phyloP scores from a whole-genome alignment of 2,329 filamentous ascomycete genomes.

The Pyrenophora tritici-repentis region DNA sequence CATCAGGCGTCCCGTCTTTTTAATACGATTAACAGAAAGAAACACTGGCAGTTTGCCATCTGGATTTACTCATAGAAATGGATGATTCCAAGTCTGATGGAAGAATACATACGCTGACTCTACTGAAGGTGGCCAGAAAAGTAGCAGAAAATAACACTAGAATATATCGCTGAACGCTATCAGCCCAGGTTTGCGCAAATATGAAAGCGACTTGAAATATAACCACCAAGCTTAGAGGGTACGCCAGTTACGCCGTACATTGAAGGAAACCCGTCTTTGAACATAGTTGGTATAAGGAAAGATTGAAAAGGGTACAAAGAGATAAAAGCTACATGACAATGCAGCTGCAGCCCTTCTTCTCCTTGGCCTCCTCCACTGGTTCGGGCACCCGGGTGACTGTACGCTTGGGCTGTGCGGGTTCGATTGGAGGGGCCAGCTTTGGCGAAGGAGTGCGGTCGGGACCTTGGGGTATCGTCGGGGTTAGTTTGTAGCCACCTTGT shows the following conservation, averaged over 20 bases:
- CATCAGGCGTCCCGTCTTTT: slow-evolving; percentile 10
- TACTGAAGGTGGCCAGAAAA: slow-evolving; percentile 1
- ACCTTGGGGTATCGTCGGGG: slow-evolving; percentile 50
- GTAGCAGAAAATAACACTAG: slow-evolving; percentile 20
- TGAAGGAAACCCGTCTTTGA: slow-evolving; percentile 33
- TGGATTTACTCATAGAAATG: slow-evolving; percentile 13
- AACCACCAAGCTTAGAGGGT: slow-evolving; percentile 13
- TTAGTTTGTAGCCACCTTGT: slow-evolving; percentile 54
- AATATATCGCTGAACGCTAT: slow-evolving; percentile 45
- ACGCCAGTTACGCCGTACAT: slow-evolving; percentile 31
- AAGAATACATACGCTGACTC: slow-evolving; percentile 9
- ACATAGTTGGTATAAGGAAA: slow-evolving; percentile 23
- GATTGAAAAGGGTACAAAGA: slow-evolving; percentile 36
- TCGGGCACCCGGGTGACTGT: slow-evolving; percentile 59
- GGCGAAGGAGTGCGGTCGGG: slow-evolving; percentile 36
- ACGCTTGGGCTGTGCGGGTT: slow-evolving; percentile 40
- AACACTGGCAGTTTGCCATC: slow-evolving; percentile 12
- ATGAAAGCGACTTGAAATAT: slow-evolving; percentile 15
- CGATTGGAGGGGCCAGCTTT: slow-evolving; percentile 27
- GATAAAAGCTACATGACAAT: slow-evolving; percentile 67
- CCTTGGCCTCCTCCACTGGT: slow-evolving; percentile 60
- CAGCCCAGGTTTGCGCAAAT: slow-evolving; percentile 27
- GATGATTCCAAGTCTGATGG: slow-evolving; percentile 1
- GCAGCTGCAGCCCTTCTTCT: slow-evolving; percentile 70
- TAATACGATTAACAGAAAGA: slow-evolving; percentile 13